Percentiles rank a stretch among this genome's conserved stretches.
phyloP scores from a whole-genome alignment of 2,329 filamentous ascomycete species.

The Emergomyces orientalis region DNA sequence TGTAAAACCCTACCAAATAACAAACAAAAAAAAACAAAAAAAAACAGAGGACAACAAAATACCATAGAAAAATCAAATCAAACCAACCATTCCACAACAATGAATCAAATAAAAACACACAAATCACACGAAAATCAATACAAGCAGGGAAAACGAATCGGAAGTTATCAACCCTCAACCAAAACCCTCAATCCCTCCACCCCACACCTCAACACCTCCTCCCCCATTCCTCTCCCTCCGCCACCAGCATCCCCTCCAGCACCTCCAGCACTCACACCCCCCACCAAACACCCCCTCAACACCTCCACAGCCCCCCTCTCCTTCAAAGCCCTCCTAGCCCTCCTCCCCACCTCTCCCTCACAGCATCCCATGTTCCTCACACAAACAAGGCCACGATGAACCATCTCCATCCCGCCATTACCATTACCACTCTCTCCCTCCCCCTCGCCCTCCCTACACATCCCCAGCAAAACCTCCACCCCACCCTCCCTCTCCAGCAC shows the following conservation, averaged over 20 bases:
- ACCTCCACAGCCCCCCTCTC: conserved; percentile 56
- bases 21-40: too few species aligned
- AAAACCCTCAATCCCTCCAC: conserved; percentile 65
- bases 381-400: conserved; percentile 63
- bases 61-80: not conserved
- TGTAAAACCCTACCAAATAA: too few species aligned
- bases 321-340: conserved; percentile 52
- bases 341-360: conserved; percentile 55
- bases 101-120: too few species aligned
- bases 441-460: conserved; percentile 54
- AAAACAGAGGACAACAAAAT: too few species aligned
- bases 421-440: conserved; percentile 40
- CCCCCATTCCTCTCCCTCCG: conserved; percentile 40
- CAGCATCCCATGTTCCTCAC: conserved; percentile 62
- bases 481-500: conserved; percentile 64
- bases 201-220: conserved; percentile 61
- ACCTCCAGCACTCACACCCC: conserved; percentile 47
- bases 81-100: too few species aligned
- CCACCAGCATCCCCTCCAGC: conserved; percentile 21
- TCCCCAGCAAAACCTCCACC: conserved; percentile 63
- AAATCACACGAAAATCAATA: not conserved
- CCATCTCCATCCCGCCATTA: conserved; percentile 37
- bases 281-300: conserved; percentile 50
- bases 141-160: conserved; percentile 9
- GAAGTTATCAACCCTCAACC: conserved; percentile 24